Percentiles rank a stretch among this genome's conserved stretches.
Conservation (phyloP, 805 yeast species). For the Starmerella potacharoeniae region DNA sequence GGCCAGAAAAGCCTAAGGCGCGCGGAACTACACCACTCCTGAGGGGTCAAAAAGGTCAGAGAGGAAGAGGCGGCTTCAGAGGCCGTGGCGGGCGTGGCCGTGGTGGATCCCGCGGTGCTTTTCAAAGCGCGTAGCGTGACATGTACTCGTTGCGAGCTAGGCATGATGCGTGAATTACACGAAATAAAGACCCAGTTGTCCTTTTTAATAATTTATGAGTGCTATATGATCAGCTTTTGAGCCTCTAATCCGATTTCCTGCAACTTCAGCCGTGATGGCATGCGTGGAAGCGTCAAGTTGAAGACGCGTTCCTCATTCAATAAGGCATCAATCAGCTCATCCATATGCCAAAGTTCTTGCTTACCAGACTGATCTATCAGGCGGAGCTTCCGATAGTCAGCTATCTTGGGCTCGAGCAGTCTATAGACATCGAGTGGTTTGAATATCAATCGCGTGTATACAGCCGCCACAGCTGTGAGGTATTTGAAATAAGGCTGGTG, state of each 20-base stretch:
- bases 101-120: constrained; percentile 7
- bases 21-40: not conserved
- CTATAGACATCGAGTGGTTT: constrained; percentile 38
- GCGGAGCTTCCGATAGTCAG: constrained; percentile 62
- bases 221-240: not conserved
- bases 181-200: no score
- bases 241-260: constrained; percentile 27
- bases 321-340: constrained; percentile 60
- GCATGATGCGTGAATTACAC: no score
- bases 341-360: constrained; percentile 43
- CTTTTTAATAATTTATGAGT: not conserved
- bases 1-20: not conserved
- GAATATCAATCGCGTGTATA: constrained; percentile 43
- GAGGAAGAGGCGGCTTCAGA: constrained; percentile 3
- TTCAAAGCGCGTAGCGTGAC: not conserved
- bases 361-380: constrained; percentile 32
- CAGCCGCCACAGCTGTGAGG: constrained; percentile 52
- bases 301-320: constrained; percentile 48
- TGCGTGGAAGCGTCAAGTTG: constrained; percentile 62
- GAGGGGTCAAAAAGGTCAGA: not conserved
- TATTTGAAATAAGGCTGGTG: constrained; percentile 66
- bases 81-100: constrained; percentile 7
- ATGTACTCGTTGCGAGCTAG: no score
- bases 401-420: constrained; percentile 42
- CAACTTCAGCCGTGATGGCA: constrained; percentile 32